phyloP scores from a whole-genome alignment of 164 flowering plant species.

The Aristolochia fimbriata region DNA sequence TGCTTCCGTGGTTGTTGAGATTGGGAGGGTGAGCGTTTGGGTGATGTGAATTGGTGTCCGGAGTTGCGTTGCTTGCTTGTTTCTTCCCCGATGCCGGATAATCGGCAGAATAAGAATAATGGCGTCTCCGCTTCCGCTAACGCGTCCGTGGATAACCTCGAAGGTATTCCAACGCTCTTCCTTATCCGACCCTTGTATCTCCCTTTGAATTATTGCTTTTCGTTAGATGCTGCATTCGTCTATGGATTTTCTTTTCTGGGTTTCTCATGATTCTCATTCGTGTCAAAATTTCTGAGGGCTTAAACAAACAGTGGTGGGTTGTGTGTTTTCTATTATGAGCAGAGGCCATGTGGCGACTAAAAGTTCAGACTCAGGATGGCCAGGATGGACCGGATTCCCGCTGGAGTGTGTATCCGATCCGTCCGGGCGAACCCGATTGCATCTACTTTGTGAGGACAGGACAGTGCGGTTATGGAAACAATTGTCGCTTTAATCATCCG shows the following conservation, averaged over 20 bases:
- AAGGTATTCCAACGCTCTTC: constrained; percentile 19
- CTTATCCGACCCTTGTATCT: background rate
- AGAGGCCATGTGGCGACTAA: constrained; percentile 42
- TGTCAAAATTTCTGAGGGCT: background rate
- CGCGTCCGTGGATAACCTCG: constrained; percentile 26
- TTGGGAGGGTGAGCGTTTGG: constrained; percentile 8
- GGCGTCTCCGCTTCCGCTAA: constrained; percentile 22
- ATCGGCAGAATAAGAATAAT: constrained; percentile 31
- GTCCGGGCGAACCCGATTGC: constrained; percentile 64
- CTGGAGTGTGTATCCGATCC: constrained; percentile 35
- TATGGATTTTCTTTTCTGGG: background rate
- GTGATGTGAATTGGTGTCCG: background rate
- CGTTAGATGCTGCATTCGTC: background rate
- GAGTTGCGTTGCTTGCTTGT: background rate
- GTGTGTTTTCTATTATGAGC: background rate
- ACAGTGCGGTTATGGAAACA: constrained; percentile 53
- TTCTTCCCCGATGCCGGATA: constrained; percentile 41
- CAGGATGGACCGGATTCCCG: constrained; percentile 25
- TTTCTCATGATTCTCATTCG: background rate
- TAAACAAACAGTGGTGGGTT: background rate
- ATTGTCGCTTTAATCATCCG: constrained; percentile 66
- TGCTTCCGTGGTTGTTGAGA: background rate
- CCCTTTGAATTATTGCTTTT: background rate
- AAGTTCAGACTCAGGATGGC: constrained; percentile 25
- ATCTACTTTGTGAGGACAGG: constrained; percentile 52